A percentile compares a stretch with the other conserved stretches of the same genome.
Conservation (phyloP, 129 eudicot genomes). For the Kitagawia praeruptora region DNA sequence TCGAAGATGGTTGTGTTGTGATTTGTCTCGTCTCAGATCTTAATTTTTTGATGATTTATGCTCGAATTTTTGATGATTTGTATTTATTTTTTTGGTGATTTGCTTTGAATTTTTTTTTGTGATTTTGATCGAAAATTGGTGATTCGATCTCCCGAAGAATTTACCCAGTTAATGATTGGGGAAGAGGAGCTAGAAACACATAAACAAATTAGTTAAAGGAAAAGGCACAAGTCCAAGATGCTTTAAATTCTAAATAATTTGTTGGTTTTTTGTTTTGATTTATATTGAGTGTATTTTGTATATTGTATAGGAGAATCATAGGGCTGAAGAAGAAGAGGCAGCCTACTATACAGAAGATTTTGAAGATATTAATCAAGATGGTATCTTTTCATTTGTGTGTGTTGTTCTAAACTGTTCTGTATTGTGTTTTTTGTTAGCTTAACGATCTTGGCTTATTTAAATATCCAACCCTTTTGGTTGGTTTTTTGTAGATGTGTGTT, state of each 20-base stretch:
- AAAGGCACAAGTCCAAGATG: conserved; percentile 73
- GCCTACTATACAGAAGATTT: conserved; percentile 40
- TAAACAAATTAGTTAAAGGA: too few relatives aligned
- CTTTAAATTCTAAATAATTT: not conserved
- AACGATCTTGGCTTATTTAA: not conserved
- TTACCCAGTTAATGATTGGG: too few relatives aligned
- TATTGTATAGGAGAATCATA: conserved; percentile 41
- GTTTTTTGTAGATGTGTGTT: not conserved
- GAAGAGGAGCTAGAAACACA: too few relatives aligned
- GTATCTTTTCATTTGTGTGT: conserved; percentile 15
- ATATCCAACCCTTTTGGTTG: not conserved
- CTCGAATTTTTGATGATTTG: too few relatives aligned
- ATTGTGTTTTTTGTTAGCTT: not conserved
- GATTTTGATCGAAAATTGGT: too few relatives aligned
- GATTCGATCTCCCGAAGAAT: too few relatives aligned
- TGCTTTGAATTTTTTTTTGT: too few relatives aligned
- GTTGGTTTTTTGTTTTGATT: not conserved
- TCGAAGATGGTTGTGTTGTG: too few relatives aligned
- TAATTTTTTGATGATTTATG: too few relatives aligned
- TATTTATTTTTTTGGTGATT: too few relatives aligned
- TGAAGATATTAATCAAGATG: conserved; percentile 46
- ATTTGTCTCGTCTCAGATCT: too few relatives aligned
- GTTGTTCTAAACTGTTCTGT: not conserved
- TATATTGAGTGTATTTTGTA: not conserved
- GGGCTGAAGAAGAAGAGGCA: conserved; percentile 48